Percentiles rank a stretch among this genome's conserved stretches.
phyloP scores from a whole-genome alignment of 345 rosid genomes.

The Sonneratia caseolaris region DNA sequence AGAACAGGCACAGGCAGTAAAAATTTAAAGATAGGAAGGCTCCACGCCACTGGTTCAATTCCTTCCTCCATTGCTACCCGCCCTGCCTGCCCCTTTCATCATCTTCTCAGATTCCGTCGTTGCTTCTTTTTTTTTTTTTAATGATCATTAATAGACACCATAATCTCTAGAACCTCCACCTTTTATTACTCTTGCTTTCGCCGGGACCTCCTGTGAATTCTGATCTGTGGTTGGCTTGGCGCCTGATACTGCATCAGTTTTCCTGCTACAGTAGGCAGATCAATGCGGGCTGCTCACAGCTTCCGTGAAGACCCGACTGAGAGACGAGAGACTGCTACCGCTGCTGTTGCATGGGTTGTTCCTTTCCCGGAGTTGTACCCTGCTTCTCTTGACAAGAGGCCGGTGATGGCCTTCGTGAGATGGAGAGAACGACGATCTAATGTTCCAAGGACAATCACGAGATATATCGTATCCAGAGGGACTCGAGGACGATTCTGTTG shows the following conservation, averaged over 20 bases:
- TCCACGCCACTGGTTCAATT: too few relatives aligned
- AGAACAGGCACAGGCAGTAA: not conserved
- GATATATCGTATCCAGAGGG: conserved; percentile 12
- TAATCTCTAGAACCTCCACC: not conserved
- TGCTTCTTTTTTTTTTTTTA: too few relatives aligned
- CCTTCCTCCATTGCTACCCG: not conserved
- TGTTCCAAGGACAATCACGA: not conserved
- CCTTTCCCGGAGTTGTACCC: not conserved
- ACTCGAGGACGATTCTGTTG: conserved; percentile 35
- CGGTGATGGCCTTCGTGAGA: not conserved
- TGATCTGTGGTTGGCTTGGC: not conserved
- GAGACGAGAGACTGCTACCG: not conserved
- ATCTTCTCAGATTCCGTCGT: too few relatives aligned
- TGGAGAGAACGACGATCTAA: too few relatives aligned
- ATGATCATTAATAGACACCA: not conserved
- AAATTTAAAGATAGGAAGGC: not conserved
- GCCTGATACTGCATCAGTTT: too few relatives aligned
- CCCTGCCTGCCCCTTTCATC: not conserved
- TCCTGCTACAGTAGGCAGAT: too few relatives aligned
- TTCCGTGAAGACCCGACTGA: not conserved
- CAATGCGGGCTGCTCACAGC: not conserved
- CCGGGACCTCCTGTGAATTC: not conserved
- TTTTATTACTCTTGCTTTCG: not conserved
- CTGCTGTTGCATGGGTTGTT: not conserved
- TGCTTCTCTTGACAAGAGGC: conserved; percentile 1